Percentiles rank a stretch among this genome's conserved stretches.
Evolutionary conservation across 257 asterid genomes (phyloP).

Genomic region (Paraleonurus japonicus): DNA sequence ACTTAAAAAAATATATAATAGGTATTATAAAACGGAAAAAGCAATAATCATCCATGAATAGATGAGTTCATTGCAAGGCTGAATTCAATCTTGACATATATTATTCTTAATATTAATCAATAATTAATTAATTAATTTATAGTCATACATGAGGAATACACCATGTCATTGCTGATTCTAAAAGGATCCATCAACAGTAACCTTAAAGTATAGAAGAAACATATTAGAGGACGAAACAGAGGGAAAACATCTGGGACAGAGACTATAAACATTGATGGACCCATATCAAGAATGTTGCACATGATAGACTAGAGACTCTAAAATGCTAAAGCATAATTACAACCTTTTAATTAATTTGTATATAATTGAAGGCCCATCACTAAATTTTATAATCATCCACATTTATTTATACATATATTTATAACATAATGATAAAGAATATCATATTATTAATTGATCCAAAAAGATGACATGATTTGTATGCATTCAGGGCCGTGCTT

Average conservation of each 20-base stretch:
- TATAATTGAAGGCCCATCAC: neutral
- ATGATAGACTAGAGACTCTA: neutral
- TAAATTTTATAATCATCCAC: neutral
- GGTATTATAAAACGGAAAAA: too few relatives aligned
- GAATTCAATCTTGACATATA: too few relatives aligned
- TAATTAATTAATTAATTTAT: neutral
- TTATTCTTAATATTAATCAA: too few relatives aligned
- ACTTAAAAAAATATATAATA: too few relatives aligned
- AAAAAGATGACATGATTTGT: too few relatives aligned
- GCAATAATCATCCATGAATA: too few relatives aligned
- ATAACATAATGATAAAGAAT: too few relatives aligned
- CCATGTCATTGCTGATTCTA: neutral
- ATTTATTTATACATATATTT: too few relatives aligned
- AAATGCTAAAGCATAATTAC: neutral
- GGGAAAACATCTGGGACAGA: constrained; percentile 24
- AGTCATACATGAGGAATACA: neutral
- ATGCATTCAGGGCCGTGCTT: too few relatives aligned
- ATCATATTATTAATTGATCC: too few relatives aligned
- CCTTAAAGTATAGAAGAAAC: neutral
- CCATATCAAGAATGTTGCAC: constrained; percentile 20
- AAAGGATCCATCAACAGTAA: neutral
- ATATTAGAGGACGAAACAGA: neutral
- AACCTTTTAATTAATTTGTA: neutral
- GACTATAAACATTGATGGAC: constrained; percentile 21
- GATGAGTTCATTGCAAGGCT: too few relatives aligned